Evolutionary conservation across 306 rosid genomes (phyloP), one percentile per base, ranked within the genome.

Genomic region (Albizia julibrissin): DNA sequence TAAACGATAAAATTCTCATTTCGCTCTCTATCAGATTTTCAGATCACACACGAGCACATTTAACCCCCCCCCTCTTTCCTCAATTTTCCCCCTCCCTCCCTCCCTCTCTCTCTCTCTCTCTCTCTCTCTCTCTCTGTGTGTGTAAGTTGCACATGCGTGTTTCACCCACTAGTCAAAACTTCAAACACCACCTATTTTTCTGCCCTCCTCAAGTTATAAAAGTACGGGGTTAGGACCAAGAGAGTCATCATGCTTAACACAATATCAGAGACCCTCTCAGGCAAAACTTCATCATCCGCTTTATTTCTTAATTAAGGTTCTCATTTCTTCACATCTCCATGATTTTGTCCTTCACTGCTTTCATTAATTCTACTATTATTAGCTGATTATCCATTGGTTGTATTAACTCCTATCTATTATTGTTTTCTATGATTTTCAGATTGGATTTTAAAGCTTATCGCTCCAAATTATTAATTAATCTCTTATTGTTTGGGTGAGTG

Each of bases 31-130:
- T 67, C 72, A 15, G 72, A 46, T 18, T 34, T 67, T 44, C 75
- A 44, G 75, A 24, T 71, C 59, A 71, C 76, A 44, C 59, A 46
- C 59, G 59, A 71, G 39, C 59, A 71, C 75, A 71, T 44, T 59
- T 44, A 44, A 71, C 75, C 75, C 44, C n/a, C 75, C 75, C 44
- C n/a, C 2, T 12, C 40, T 24, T 8, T 6, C 11, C 34, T 1
- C 19, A 5, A 8, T 33, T 6, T 19, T 16, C 10, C 10, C 59
- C 10, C 7, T 16, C 56, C 1, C 7, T 49, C 54, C 4, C 75
- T 40, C 9, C 42, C 19, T 24, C n/a, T 70, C 26, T 22, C 33
- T 10, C 29, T 29, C 29, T 16, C 10, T 3, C 59, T 3, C 6
- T 15, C 54, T 1, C 21, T 49, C 54, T 4, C 75, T 40, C 9